Evolutionary conservation across 78 protist species (phyloP), one percentile per base, ranked within the genome.

Genomic region (Dictyostelium brefeldianum): DNA sequence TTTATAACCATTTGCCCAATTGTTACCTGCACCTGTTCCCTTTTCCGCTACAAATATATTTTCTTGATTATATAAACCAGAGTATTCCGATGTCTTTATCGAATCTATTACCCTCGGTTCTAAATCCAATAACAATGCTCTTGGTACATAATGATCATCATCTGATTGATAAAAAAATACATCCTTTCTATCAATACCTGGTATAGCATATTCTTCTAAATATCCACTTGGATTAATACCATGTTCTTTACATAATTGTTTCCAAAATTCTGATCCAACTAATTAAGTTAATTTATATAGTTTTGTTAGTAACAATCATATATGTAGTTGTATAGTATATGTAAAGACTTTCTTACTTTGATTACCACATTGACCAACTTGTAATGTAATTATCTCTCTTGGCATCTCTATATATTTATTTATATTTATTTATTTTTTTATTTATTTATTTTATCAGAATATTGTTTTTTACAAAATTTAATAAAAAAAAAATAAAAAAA

Each of bases 111-210:
- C 99, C 9, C 99, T 85, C 3, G 99, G 99, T 90, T 99, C 99
- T n/a, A 99, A 89, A 91, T 99, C 99, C 14, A 99, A 29, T 36
- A 99, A 94, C 1, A 99, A 75, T 5, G 99, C 99, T 11, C 99
- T 79, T 5, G 99, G 99, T 29, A 99, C 95, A 97, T 98, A 99
- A 69, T 98, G 99, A 25, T 98, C 98, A 77, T 99, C 99, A 70
- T 99, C 99, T 1, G 99, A 99, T 98, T 85, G 96, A 89, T 99
- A 99, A 97, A 99, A 99, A 77, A 99, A 99, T 56, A 99, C 99
- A 77, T 99, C 99, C 89, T 99, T 99, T 62, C 99, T 89, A 43
- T 99, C 99, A 0, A 84, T 89, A 17, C 95, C 97, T 51, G 78
- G 77, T 29, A 20, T 22, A 29, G 97, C 98, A 36, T 20, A 84